Evolutionary conservation across 2,329 filamentous ascomycete species (phyloP).

Genomic region (Davidsoniella australis): DNA sequence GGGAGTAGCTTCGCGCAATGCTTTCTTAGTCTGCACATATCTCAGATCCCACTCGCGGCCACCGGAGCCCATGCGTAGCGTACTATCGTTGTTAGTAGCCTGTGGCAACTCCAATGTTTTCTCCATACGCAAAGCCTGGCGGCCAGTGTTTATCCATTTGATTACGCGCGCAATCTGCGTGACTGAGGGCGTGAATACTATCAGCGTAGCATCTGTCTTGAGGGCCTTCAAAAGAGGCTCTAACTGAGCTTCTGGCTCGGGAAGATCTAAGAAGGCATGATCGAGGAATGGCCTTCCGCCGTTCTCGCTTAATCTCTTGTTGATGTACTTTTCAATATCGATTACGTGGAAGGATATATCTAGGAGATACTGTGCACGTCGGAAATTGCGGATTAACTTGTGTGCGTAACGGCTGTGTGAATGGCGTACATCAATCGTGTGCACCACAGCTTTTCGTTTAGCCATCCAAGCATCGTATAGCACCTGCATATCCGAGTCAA

Average conservation of each 20-base stretch:
- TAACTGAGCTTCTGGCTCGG: conserved; percentile 35
- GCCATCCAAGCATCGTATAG: conserved; percentile 28
- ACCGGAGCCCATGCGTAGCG: conserved; percentile 28
- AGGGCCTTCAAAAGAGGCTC: conserved; percentile 37
- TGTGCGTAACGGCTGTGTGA: conserved; percentile 48
- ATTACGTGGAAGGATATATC: conserved; percentile 61
- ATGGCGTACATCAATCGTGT: conserved; percentile 51
- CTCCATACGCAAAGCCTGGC: conserved; percentile 29
- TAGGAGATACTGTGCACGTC: conserved; percentile 49
- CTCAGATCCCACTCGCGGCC: conserved; percentile 49
- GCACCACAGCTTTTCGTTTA: conserved; percentile 51
- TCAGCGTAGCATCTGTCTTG: conserved; percentile 44
- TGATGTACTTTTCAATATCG: conserved; percentile 46
- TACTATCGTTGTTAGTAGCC: conserved; percentile 23
- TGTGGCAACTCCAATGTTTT: conserved; percentile 40
- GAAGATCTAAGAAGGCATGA: conserved; percentile 59
- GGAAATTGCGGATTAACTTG: conserved; percentile 47
- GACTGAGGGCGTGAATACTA: conserved; percentile 61
- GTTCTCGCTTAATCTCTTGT: conserved; percentile 12
- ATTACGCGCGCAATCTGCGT: conserved; percentile 58
- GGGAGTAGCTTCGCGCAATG: conserved; percentile 7
- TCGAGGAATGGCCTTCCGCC: conserved; percentile 44
- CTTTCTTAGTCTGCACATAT: conserved; percentile 20
- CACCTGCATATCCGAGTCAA: conserved; percentile 14
- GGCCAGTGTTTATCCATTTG: conserved; percentile 20